A percentile compares a stretch with the other conserved stretches of the same genome.
phyloP scores from a whole-genome alignment of 495 filamentous ascomycete genomes.

The Aspergillus sclerotioniger region DNA sequence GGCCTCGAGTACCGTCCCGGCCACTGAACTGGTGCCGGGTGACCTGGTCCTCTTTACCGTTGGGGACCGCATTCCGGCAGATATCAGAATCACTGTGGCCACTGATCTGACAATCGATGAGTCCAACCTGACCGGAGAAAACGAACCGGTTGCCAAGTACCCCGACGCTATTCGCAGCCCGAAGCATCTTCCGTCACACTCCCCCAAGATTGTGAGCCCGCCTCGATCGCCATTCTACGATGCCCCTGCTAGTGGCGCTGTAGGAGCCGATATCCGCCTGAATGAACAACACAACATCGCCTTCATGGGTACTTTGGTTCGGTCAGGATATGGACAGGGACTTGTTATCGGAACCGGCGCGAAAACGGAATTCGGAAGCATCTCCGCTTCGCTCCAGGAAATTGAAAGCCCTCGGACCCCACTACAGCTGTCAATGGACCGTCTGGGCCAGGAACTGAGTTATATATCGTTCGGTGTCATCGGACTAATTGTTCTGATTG shows the following conservation, averaged over 20 bases:
- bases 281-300: slow-evolving; percentile 80
- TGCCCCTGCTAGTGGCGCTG: slow-evolving; percentile 58
- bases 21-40: slow-evolving; percentile 81
- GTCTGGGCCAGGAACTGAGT: slow-evolving; percentile 87
- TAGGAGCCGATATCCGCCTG: slow-evolving; percentile 62
- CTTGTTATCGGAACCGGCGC: slow-evolving; percentile 92
- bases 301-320: slow-evolving; percentile 97
- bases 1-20: slow-evolving; percentile 77
- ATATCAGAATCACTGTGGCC: slow-evolving; percentile 89
- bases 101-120: slow-evolving; percentile 90
- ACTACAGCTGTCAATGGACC: slow-evolving; percentile 94
- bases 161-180: slow-evolving; percentile 53
- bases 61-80: slow-evolving; percentile 93
- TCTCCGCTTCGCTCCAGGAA: slow-evolving; percentile 84
- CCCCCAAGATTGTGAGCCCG: slow-evolving; percentile 35
- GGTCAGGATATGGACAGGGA: slow-evolving; percentile 92
- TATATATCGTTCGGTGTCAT: slow-evolving; percentile 96
- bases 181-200: slow-evolving; percentile 18
- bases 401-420: slow-evolving; percentile 95
- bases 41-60: slow-evolving; percentile 92
- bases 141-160: slow-evolving; percentile 81
- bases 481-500: slow-evolving; percentile 83
- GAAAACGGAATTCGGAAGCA: slow-evolving; percentile 94
- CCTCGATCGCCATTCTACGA: slow-evolving; percentile 59
- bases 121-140: slow-evolving; percentile 96